phyloP scores from a whole-genome alignment of 75 land plant genomes.

The Cryptomeria japonica region DNA sequence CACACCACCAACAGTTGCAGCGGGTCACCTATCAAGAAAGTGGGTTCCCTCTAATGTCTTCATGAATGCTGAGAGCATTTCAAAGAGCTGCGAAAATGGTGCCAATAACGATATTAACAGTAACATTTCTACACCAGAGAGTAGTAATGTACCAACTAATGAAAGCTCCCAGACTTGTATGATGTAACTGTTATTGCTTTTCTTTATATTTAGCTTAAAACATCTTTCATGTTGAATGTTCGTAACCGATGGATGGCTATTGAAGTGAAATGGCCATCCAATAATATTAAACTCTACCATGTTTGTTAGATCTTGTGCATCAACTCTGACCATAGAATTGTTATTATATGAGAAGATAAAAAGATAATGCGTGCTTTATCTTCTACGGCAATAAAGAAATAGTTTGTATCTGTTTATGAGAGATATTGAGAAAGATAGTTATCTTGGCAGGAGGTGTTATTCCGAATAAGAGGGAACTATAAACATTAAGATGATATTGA shows the following conservation, averaged over 20 bases:
- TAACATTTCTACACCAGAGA: background rate
- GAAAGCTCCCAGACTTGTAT: background rate
- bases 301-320: too few species aligned
- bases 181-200: background rate
- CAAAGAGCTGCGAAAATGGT: background rate
- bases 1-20: background rate
- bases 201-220: too few species aligned
- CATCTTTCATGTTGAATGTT: too few species aligned
- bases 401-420: background rate
- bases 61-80: background rate
- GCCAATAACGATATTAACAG: background rate
- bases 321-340: too few species aligned
- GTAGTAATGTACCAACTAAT: background rate
- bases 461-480: too few species aligned
- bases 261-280: too few species aligned
- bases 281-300: too few species aligned
- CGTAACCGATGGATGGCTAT: too few species aligned
- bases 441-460: conserved; percentile 44
- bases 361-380: conserved; percentile 29
- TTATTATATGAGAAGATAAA: too few species aligned
- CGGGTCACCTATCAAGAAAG: background rate
- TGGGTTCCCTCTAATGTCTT: too few species aligned
- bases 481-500: too few species aligned
- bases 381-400: background rate
- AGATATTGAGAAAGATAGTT: background rate